Evolutionary conservation across 225 moss, liverwort and hornwort genomes (phyloP).

Genomic region (Climacium dendroides): DNA sequence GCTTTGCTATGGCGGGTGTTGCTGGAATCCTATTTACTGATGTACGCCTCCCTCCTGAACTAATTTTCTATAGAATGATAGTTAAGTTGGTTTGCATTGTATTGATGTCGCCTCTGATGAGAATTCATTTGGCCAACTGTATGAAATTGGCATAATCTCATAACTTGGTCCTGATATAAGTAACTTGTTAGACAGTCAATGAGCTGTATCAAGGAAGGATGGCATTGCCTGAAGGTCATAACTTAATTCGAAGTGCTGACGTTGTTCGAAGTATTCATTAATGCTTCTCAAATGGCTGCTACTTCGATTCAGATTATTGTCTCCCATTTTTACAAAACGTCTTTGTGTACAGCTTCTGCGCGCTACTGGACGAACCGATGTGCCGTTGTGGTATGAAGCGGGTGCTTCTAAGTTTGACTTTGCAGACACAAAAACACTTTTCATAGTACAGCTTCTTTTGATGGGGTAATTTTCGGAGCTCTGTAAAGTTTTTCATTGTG

Average conservation of each 20-base stretch:
- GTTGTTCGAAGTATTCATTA: neutral
- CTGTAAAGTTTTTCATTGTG: neutral
- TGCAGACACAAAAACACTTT: constrained; percentile 46
- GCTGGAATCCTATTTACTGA: constrained; percentile 55
- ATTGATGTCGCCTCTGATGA: neutral
- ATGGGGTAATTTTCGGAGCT: constrained; percentile 34
- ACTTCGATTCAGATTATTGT: neutral
- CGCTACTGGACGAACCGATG: constrained; percentile 30
- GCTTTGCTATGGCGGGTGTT: constrained; percentile 56
- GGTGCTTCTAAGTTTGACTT: constrained; percentile 43
- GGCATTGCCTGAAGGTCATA: neutral
- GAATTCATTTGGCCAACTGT: neutral
- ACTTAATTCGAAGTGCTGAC: neutral
- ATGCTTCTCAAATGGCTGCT: neutral
- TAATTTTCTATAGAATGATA: neutral
- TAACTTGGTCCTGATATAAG: neutral
- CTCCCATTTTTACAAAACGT: neutral
- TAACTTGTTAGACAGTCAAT: neutral
- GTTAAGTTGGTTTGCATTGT: neutral
- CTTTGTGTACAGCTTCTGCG: constrained; percentile 38
- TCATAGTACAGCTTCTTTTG: constrained; percentile 39
- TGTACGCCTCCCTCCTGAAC: constrained; percentile 18
- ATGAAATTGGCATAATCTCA: neutral
- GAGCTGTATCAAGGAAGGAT: neutral
- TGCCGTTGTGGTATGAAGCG: constrained; percentile 58